Evolutionary conservation across 2,329 filamentous ascomycete species (phyloP), one percentile per base, ranked within the genome.

Genomic region (Fusarium hainanense): DNA sequence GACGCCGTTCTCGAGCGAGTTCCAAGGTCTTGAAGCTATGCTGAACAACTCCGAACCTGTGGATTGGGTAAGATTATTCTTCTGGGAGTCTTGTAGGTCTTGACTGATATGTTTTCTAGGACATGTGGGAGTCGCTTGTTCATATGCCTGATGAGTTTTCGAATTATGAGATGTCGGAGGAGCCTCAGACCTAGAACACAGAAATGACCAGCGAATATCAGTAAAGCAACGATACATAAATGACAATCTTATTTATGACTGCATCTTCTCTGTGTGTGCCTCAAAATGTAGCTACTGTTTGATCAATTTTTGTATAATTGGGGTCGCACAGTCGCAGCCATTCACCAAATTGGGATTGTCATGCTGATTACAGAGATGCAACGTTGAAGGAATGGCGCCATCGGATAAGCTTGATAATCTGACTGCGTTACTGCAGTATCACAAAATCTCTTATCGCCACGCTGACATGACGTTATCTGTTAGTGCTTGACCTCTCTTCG

Each of bases 1-100:
- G 2, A 27, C 18, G 1, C 34, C 52, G 3, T 42, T 43, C 20
- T 42, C 60, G 6, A 32, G 41, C 1, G 62, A 65, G 1, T 65
- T 71, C 4, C 59, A 68, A 7, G 67, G 57, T 4, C 60, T 70
- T 11, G 64, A 61, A 12, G 58, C 50, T 7, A 71, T 72, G 58
- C 12, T 72, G 7, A 61, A 61, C 12, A 63, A 47, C 8, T 61
- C 70, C 0, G 70, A 72, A 4, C 57, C 58, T 9, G 55, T 72
- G 7, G 59, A 72, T 14, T 72, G 70, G 70, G 70, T 73, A 51
- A n/a, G 51, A 57, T 10, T 0, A 5, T 5, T 1, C 7, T 2
- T 7, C 0, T 2, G 4, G 2, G 4, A 1, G 12, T 14, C 12
- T 13, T 30, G 12, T 5, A 23, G 10, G 1, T 3, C 1, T n/a